These are phyloP conservation scores for Auriscalpium microsporum DNA, from an alignment of 768 basidiomycete genomes.

Conservation along the genomic window DNA sequence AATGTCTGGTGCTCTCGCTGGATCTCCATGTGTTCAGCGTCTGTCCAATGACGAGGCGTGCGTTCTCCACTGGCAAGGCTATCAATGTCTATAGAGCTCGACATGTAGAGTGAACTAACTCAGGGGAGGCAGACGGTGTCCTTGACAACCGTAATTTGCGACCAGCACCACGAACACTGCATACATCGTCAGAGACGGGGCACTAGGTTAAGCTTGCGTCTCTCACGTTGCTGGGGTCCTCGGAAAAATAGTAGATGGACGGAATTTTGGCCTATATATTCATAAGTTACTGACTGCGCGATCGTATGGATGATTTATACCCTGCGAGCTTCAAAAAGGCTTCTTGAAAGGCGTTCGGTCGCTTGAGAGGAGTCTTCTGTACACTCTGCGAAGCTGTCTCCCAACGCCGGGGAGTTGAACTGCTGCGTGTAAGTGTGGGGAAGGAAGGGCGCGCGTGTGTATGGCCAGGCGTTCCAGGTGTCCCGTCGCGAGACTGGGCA, in stretches of 20 bases:
- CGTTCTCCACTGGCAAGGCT: too few relatives aligned
- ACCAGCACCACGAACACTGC: neutral
- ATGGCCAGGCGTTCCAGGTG: neutral
- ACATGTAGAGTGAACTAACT: too few relatives aligned
- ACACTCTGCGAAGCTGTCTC: neutral
- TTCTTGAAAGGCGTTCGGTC: neutral
- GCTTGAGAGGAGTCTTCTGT: neutral
- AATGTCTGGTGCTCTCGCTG: conserved; percentile 2
- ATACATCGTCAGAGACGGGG: neutral
- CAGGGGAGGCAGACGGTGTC: neutral
- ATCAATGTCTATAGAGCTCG: too few relatives aligned
- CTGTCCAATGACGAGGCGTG: neutral
- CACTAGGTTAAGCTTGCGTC: neutral
- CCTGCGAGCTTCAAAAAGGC: neutral
- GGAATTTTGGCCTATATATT: neutral
- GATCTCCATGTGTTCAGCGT: neutral
- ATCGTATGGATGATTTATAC: neutral
- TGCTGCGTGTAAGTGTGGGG: neutral
- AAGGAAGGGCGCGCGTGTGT: too few relatives aligned
- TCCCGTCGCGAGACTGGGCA: neutral
- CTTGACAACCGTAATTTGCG: neutral
- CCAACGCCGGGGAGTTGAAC: neutral
- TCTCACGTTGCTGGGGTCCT: neutral
- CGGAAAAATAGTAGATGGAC: neutral
- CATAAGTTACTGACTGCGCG: too few relatives aligned